Evolutionary conservation across 1,284 basidiomycete genomes (phyloP), one percentile per base, ranked within the genome.

Genomic region (Leccinum variabile): DNA sequence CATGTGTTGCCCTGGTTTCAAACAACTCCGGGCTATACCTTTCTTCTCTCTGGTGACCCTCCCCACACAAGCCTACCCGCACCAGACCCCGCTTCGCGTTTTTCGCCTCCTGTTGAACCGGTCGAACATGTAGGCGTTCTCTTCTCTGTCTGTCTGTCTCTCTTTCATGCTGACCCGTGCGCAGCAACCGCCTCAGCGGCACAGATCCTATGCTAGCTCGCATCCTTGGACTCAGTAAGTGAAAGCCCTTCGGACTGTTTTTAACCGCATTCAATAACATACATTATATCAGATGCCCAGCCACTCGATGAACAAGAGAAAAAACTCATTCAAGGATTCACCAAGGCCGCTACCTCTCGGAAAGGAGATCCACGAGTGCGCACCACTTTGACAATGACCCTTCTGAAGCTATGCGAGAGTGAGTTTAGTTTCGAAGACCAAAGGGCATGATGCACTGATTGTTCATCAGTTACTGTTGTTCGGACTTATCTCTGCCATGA

Each of bases 1-100:
- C 73, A 71, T 53, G 70, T 78, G 6, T 56, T 66, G 8, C 70
- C 74, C 2, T 81, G 80, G 80, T 82, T 81, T 61, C 67, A 63
- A 16, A 69, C 72, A n/a, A 72, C 75, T 60, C 56, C 70, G n/a
- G 72, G 72, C 5, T 79, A 75, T 62, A 69, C 67, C 33, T 71
- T 81, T 58, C 72, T 75, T 50, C 66, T 81, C 22, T 73, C 79
- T 16, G 74, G 74, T 18, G 65, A 72, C 55, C 66, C 66, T 14
- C 53, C 63, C 58, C 32, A 13, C 32, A n/a, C 39, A 9, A 5
- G 32, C 55, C 10, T 14, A 30, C 41, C 41, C 49, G 3, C 22
- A 3, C 49, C 16, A 37, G 28, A 46, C 3, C 28, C 39, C 39
- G 18, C 10, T 55, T 54, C 54, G n/a, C 57, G 30, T 22, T 28